Conservation (phyloP, 306 rosid species). For the Herpetospermum pedunculosum region DNA sequence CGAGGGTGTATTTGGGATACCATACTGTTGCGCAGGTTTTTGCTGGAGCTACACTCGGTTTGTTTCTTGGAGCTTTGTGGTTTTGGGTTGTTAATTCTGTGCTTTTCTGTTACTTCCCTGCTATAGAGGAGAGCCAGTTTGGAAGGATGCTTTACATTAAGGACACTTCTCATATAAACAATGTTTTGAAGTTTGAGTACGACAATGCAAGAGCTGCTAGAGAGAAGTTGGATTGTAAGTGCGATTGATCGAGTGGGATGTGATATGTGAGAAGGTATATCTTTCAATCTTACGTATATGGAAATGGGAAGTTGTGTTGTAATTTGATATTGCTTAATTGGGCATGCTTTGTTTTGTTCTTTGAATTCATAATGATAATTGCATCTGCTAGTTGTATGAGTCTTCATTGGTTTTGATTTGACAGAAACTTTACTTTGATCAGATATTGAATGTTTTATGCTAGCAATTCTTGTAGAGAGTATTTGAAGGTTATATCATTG, state of each 20-base stretch:
- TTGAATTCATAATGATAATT: neutral
- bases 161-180: conserved; percentile 75
- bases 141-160: conserved; percentile 60
- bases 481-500: neutral
- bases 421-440: neutral
- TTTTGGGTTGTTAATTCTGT: conserved; percentile 58
- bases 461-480: neutral
- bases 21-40: conserved; percentile 69
- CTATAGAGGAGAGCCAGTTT: conserved; percentile 62
- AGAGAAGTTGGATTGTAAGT: conserved; percentile 18
- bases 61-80: conserved; percentile 61
- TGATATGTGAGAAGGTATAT: conserved; percentile 8
- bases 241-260: conserved; percentile 17
- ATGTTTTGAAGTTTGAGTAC: conserved; percentile 87
- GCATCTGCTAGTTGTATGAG: neutral
- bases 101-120: conserved; percentile 34
- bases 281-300: neutral
- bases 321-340: neutral
- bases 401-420: neutral
- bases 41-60: conserved; percentile 73
- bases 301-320: neutral
- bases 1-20: conserved; percentile 88
- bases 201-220: conserved; percentile 72
- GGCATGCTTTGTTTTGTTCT: neutral
- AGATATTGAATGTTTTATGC: neutral